phyloP scores from a whole-genome alignment of 1,284 basidiomycete species.

The Cutaneotrichosporon sp. region DNA sequence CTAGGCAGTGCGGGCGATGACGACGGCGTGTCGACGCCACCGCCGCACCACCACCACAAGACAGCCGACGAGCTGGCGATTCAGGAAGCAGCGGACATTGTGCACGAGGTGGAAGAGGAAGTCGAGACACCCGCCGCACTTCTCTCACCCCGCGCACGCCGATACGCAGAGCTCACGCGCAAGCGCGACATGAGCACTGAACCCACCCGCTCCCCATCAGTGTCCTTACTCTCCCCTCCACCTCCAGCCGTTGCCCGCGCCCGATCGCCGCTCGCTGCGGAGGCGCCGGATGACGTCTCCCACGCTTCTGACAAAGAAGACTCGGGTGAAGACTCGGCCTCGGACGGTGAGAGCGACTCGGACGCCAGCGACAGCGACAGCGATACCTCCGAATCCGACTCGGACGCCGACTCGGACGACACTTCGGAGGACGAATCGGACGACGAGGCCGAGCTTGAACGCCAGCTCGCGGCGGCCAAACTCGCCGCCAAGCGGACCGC shows the following conservation, averaged over 20 bases:
- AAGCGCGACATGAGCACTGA: constrained; percentile 2
- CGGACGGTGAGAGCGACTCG: constrained; percentile 1
- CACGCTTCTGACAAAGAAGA: background rate
- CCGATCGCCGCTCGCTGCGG: background rate
- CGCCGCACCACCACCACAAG: constrained; percentile 23
- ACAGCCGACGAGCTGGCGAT: constrained; percentile 32
- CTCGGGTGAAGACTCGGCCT: background rate
- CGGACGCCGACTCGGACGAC: constrained; percentile 7
- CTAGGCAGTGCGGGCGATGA: background rate
- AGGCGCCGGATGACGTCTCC: background rate
- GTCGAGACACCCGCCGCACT: background rate
- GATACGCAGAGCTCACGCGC: constrained; percentile 10
- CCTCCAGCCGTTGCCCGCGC: too few relatives aligned
- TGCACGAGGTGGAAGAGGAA: constrained; percentile 14
- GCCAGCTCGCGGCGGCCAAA: constrained; percentile 54
- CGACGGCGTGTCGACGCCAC: constrained; percentile 4
- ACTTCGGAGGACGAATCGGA: constrained; percentile 5
- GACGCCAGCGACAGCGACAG: background rate
- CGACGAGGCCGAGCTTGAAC: constrained; percentile 57
- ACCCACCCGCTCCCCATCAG: background rate
- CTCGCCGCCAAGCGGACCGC: background rate
- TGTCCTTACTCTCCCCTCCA: background rate
- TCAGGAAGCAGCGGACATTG: constrained; percentile 27
- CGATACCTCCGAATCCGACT: constrained; percentile 4
- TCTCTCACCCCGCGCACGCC: constrained; percentile 7